phyloP scores from a whole-genome alignment of 2,329 filamentous ascomycete species.

The Lachnellula willkommii region DNA sequence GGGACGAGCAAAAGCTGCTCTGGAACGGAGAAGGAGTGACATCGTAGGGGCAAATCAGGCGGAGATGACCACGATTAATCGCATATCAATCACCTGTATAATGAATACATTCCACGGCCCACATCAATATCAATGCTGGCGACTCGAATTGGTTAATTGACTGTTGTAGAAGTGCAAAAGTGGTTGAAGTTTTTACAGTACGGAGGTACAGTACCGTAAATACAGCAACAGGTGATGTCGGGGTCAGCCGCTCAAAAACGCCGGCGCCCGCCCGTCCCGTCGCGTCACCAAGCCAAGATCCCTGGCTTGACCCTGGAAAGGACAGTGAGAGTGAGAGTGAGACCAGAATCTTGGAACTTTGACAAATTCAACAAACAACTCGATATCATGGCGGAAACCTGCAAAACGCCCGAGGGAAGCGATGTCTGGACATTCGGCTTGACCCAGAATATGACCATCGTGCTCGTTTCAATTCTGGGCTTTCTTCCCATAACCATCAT shows the following conservation, averaged over 20 bases:
- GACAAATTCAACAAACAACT: neutral
- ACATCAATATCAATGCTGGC: neutral
- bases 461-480: constrained; percentile 29
- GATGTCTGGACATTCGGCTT: constrained; percentile 30
- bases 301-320: constrained; percentile 3
- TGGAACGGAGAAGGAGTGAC: neutral
- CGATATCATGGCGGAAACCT: constrained; percentile 28
- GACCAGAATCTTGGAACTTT: neutral
- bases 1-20: neutral
- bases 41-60: neutral
- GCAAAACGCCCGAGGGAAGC: constrained; percentile 27
- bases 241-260: neutral
- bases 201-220: too few relatives aligned
- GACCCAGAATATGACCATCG: constrained; percentile 25
- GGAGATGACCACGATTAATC: neutral
- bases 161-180: neutral
- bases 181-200: too few relatives aligned
- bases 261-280: neutral
- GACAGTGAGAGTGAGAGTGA: neutral
- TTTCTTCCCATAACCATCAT: constrained; percentile 29
- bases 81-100: neutral
- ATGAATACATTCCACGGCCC: neutral
- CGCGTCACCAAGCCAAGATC: neutral
- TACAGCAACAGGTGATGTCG: neutral
- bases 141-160: neutral